Base-by-base conservation (phyloP, 1,139 yeast species). In the Saccharomycopsis hybrid region DNA sequence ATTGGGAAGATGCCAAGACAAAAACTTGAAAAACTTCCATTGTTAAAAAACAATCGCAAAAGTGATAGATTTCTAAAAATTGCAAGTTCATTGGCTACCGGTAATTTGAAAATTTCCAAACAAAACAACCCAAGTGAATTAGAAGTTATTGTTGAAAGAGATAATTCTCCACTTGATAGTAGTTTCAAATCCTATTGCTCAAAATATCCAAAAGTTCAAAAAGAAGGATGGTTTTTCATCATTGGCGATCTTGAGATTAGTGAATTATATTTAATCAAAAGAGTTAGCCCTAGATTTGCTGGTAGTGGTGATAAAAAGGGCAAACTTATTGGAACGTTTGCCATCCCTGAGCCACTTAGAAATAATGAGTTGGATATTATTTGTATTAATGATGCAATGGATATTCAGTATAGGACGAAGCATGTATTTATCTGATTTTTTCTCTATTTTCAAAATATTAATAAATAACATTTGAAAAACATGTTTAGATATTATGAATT, bases 151-250 rank as follows among this genome's bases (percentile, higher is more conserved):
- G 68, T 86, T 45, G 62, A 61, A 5, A 94, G 84, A 63, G 68
- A 69, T 36, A 80, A 79, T 54, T 64, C 61, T 27, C 80, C 85
- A 9, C 66, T 74, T 51, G 79, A 74, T 56, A 66, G 69, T 3
- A 86, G 80, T 51, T 85, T 78, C 67, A 78, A 77, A 55, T 78
- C 87, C 54, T 79, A 82, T 60, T 73, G 92, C 55, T 94, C 95
- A 2, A 79, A 77, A 58, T 92, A 86, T 68, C 96, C 96, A 44
- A 90, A 92, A 64, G 73, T 83, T 1, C 99, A 94, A 66, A 83
- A 90, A 59, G 98, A 92, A 63, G 80, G 95, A 0, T 94, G 98
- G 98, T 87, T 92, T 64, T 75, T 84, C 7, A 76, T 90, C 47
- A 66, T 83, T 5, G 76, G 79, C 57, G 76, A 80, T 59, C 63